Base-by-base conservation (phyloP, 2,329 filamentous ascomycete species). In the Diplodia seriata region DNA sequence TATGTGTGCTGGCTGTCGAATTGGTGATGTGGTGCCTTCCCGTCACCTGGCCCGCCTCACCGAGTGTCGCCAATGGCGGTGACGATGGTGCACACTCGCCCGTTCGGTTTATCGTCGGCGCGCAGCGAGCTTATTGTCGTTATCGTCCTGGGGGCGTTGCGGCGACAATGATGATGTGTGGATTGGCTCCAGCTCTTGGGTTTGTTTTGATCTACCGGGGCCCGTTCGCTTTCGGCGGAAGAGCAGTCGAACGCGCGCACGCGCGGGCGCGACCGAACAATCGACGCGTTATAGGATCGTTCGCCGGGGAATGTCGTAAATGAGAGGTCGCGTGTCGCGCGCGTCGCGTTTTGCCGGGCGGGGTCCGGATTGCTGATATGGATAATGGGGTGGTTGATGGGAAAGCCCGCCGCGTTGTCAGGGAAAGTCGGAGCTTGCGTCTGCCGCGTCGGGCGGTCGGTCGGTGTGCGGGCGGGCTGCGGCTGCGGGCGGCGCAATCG, bases 371-470 rank as follows among this genome's bases (percentile, higher is more conserved):
- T 23, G 33, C 12, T 36, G 54, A 36, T 29, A 50, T 53, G 47
- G 40, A 23, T 64, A 63, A 64, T 64, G 61, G 61, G 31, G 43
- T 23, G 61, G 33, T 54, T 38, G 36, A 47, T 20, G n/a, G 59
- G 43, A 49, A 20, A 49, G 43, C 18, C 18, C 43, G 43, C 18
- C 20, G 61, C 61, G 61, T 50, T 23, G 61, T 64, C 33, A 64
- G 61, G 61, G 61, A 64, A 64, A 20, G 61, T 64, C 61, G 61
- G 47, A 40, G 54, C 54, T 57, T n/a, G 43, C 43, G 26, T 53
- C 50, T 33, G 31, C 31, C 31, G 31, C 50, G 50, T 53, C 50
- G 50, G 50, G 14, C 49, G 49, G 49, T 53, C 50, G 50, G 50
- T 49, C 55, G 55, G 55, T 50, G 15, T 43, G 43, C 47, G 33